These are phyloP conservation scores for Candida labiduridarum DNA, from an alignment of 1,139 yeast genomes.

Conservation along the genomic window DNA sequence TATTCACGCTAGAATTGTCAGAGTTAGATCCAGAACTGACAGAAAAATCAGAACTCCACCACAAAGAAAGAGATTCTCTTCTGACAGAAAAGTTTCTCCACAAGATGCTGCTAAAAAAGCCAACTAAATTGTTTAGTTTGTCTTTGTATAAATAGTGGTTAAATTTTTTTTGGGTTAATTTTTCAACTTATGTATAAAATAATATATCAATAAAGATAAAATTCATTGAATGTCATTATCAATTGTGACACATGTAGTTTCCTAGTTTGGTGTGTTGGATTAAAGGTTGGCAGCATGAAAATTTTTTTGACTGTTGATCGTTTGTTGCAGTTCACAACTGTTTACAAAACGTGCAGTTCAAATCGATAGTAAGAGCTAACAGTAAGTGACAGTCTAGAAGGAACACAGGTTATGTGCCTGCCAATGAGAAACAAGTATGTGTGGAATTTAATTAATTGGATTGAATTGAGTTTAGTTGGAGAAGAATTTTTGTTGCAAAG, in stretches of 20 bases:
- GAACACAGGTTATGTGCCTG: not conserved
- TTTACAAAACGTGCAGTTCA: no score
- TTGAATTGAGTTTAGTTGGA: no score
- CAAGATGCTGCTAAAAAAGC: slow-evolving; percentile 98
- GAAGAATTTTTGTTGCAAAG: not conserved
- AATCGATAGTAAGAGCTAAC: no score
- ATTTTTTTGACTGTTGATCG: not conserved
- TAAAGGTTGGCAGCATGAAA: no score
- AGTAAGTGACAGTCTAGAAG: no score
- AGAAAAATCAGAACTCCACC: slow-evolving; percentile 99
- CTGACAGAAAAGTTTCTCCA: slow-evolving; percentile 95
- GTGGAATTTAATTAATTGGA: not conserved
- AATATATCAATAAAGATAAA: slow-evolving; percentile 5
- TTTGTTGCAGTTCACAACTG: not conserved
- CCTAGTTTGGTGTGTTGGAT: no score
- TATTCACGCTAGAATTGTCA: slow-evolving; percentile 99
- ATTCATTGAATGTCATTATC: slow-evolving; percentile 2
- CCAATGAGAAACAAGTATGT: no score
- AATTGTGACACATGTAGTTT: not conserved
- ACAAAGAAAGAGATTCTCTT: slow-evolving; percentile 97
- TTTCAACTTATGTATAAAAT: slow-evolving; percentile 9
- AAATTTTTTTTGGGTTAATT: slow-evolving; percentile 3
- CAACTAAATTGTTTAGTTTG: slow-evolving; percentile 15
- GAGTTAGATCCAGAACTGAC: slow-evolving; percentile 99
- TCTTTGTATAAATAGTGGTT: not conserved